Evolutionary conservation across 768 basidiomycete species (phyloP).

Genomic region (Pleurotus cornucopiae): DNA sequence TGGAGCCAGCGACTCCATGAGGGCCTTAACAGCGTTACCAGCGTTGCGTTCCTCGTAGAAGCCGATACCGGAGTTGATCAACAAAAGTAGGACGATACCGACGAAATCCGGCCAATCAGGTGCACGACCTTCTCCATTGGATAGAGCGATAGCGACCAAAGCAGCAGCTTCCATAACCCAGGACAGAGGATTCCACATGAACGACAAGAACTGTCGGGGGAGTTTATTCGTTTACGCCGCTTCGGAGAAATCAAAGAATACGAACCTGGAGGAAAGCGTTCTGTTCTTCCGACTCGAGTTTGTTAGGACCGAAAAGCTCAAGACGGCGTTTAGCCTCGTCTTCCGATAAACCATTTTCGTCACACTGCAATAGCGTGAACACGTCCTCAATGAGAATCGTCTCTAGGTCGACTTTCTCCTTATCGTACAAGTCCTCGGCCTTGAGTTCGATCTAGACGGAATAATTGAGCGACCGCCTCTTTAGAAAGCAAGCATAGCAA

Average conservation of each 20-base stretch:
- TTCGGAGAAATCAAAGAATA: not conserved
- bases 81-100: slow-evolving; percentile 87
- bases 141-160: slow-evolving; percentile 90
- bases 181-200: slow-evolving; percentile 99
- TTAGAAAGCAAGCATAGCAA: no score
- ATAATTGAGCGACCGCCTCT: no score
- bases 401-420: slow-evolving; percentile 99
- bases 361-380: slow-evolving; percentile 91
- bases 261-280: slow-evolving; percentile 84
- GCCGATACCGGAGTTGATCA: slow-evolving; percentile 96
- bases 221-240: no score
- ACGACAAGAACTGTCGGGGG: slow-evolving; percentile 68
- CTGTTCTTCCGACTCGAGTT: slow-evolving; percentile 86
- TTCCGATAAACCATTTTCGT: slow-evolving; percentile 68
- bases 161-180: slow-evolving; percentile 99
- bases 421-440: slow-evolving; percentile 93
- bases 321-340: slow-evolving; percentile 83
- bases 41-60: slow-evolving; percentile 98
- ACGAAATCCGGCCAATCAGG: slow-evolving; percentile 98
- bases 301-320: slow-evolving; percentile 95
- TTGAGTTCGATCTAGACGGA: slow-evolving; percentile 73
- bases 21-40: slow-evolving; percentile 97
- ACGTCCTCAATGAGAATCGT: slow-evolving; percentile 96
- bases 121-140: slow-evolving; percentile 81
- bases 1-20: slow-evolving; percentile 98